Evolutionary conservation across 2,329 filamentous ascomycete species (phyloP), one percentile per base, ranked within the genome.

Genomic region (Dissoconium aciculare): DNA sequence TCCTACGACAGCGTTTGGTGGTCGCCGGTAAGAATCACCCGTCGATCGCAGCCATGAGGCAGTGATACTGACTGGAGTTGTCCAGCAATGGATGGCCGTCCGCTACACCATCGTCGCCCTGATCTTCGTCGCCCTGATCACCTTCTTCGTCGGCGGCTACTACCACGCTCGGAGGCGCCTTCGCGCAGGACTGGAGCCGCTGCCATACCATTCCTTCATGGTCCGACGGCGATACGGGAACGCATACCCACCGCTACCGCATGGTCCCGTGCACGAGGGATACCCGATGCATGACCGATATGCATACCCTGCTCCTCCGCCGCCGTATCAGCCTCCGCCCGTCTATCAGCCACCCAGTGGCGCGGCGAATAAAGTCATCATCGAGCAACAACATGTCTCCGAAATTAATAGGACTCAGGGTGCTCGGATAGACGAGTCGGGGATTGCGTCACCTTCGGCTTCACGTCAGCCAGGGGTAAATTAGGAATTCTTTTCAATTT

Each of bases 91-190:
- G 34, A 55, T 66, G 33, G 74, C 75, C 35, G 60, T 83, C 45
- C 79, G 81, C 55, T 87, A 78, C 70, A 63, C 67, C 27, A 57
- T 87, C 36, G 71, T 85, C 47, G 66, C 69, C 37, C 57, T 62
- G 38, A 51, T 87, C 41, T 60, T 80, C 44, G 35, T 65, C 33
- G 33, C 72, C 36, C 55, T 81, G 46, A 51, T 71, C 31, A 45
- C 63, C 25, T 82, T 74, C 62, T 61, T 84, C 45, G 42, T 80
- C 32, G 62, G 70, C 36, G 78, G 78, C 37, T 78, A 78, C 52
- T 56, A 69, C 27, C 81, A 87, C 55, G 81, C 79, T 27, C 70
- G 70, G 51, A 57, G 58, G 27, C 66, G 81, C 27, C 62, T 85
- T 40, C 63, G 60, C 37, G 75, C 73, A 51, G 78, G 78, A 2